Conservation (phyloP, 1,139 yeast genomes). For the Arxiozyma heterogenica region DNA sequence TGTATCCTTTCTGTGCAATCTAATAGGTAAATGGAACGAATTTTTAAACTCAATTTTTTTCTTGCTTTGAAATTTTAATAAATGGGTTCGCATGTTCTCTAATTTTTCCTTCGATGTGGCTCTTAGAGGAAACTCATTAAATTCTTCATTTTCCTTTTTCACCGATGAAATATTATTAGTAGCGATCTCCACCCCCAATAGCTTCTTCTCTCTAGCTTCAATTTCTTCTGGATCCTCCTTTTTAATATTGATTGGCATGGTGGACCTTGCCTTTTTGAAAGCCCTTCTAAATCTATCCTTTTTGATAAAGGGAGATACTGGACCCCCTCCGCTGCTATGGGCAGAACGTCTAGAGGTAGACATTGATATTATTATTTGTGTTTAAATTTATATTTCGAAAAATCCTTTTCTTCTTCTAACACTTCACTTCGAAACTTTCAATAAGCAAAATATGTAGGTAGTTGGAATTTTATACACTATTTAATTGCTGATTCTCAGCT, state of each 20-base stretch:
- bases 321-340: conserved; percentile 12
- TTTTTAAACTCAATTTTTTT: conserved; percentile 60
- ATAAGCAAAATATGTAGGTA: not conserved
- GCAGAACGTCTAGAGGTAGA: conserved; percentile 4
- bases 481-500: not conserved
- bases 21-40: conserved; percentile 70
- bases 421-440: not conserved
- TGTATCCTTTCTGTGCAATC: conserved; percentile 89
- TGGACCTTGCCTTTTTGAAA: conserved; percentile 23
- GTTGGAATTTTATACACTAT: not conserved
- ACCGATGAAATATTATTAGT: conserved; percentile 9
- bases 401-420: not conserved
- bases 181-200: conserved; percentile 20
- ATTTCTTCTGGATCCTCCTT: conserved; percentile 28
- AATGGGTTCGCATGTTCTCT: conserved; percentile 67
- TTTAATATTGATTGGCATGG: conserved; percentile 20
- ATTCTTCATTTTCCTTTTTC: conserved; percentile 23
- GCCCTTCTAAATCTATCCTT: conserved; percentile 30
- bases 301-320: conserved; percentile 31
- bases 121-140: conserved; percentile 40
- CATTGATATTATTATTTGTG: not conserved
- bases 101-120: conserved; percentile 69
- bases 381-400: not conserved
- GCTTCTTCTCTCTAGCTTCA: conserved; percentile 21
- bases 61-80: conserved; percentile 70